Conservation (phyloP, 257 asterid genomes). For the Cruciata laevipes region DNA sequence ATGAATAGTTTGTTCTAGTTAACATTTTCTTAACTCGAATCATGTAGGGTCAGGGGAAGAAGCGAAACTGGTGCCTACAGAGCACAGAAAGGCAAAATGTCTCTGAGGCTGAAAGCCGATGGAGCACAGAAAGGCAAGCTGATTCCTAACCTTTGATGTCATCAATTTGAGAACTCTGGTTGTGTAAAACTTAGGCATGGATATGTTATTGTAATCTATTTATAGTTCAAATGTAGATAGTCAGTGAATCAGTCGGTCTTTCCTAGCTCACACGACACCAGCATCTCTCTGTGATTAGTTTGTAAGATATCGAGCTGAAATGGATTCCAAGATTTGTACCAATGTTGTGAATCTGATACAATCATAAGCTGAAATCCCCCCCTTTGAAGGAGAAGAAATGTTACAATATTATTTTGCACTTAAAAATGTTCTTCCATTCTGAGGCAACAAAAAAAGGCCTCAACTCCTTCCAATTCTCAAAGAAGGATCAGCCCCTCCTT, state of each 20-base stretch:
- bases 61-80: constrained; percentile 9
- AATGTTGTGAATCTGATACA: background rate
- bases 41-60: constrained; percentile 6
- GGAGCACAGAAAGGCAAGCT: constrained; percentile 6
- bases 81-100: too few species aligned
- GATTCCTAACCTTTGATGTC: constrained; percentile 9
- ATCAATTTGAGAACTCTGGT: constrained; percentile 11
- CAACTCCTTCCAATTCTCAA: constrained; percentile 42
- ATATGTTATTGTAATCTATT: constrained; percentile 15
- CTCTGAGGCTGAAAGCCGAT: constrained; percentile 2
- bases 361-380: constrained; percentile 3
- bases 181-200: constrained; percentile 17
- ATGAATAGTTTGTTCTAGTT: constrained; percentile 2
- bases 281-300: constrained; percentile 7
- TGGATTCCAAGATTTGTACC: background rate
- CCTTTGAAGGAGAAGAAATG: background rate
- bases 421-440: background rate
- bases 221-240: constrained; percentile 22
- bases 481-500: constrained; percentile 39
- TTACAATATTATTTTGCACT: background rate
- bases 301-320: constrained; percentile 3
- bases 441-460: background rate
- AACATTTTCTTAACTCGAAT: background rate
- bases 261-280: background rate
- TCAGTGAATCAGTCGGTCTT: background rate